Percentiles rank a stretch among this genome's conserved stretches.
phyloP scores from a whole-genome alignment of 2,329 filamentous ascomycete species.

The Ascochyta clinopodiicola region DNA sequence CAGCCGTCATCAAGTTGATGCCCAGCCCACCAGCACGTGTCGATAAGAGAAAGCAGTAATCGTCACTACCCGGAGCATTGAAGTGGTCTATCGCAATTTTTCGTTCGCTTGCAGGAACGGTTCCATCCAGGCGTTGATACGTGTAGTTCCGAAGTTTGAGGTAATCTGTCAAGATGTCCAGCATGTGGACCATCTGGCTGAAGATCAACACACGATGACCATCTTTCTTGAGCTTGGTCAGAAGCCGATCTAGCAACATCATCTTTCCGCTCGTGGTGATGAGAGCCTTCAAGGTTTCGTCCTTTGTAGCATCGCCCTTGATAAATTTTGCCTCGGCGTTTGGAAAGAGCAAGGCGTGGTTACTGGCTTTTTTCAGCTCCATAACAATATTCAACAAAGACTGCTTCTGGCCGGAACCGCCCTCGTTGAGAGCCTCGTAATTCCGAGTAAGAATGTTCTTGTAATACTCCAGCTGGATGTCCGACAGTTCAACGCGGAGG shows the following conservation, averaged over 20 bases:
- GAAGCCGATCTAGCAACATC: slow-evolving; percentile 96
- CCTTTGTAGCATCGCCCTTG: slow-evolving; percentile 77
- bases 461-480: slow-evolving; percentile 97
- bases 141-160: slow-evolving; percentile 91
- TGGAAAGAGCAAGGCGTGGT: slow-evolving; percentile 97
- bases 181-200: slow-evolving; percentile 99
- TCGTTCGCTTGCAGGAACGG: slow-evolving; percentile 84
- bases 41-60: slow-evolving; percentile 95
- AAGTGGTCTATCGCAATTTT: slow-evolving; percentile 98
- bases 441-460: slow-evolving; percentile 98
- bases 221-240: slow-evolving; percentile 90
- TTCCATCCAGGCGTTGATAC: slow-evolving; percentile 94
- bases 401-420: slow-evolving; percentile 88
- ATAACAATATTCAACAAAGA: slow-evolving; percentile 98
- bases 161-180: slow-evolving; percentile 95
- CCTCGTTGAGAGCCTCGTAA: slow-evolving; percentile 91
- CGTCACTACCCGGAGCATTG: slow-evolving; percentile 93
- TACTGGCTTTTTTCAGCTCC: slow-evolving; percentile 99
- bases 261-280: slow-evolving; percentile 99
- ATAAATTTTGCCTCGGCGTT: slow-evolving; percentile 91
- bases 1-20: slow-evolving; percentile 98
- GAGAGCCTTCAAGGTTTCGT: slow-evolving; percentile 89
- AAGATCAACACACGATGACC: slow-evolving; percentile 97
- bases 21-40: slow-evolving; percentile 96
- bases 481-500: slow-evolving; percentile 94